These are phyloP conservation scores for Clathrus columnatus DNA, from an alignment of 768 basidiomycete genomes.

Conservation along the genomic window DNA sequence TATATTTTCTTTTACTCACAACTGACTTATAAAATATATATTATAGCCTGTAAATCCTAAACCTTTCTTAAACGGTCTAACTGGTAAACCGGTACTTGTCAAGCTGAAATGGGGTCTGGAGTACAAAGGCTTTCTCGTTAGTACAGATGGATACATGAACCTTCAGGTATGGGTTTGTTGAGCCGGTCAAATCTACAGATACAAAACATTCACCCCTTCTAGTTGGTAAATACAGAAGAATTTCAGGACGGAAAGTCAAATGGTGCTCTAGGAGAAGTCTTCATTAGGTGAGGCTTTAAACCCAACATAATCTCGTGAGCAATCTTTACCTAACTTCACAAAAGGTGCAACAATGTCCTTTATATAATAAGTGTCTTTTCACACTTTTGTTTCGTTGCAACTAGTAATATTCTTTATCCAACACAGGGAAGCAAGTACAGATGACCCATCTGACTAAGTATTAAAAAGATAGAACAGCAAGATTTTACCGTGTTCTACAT, in stretches of 20 bases:
- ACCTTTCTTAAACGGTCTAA: slow-evolving; percentile 96
- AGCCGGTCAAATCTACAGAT: too few relatives aligned
- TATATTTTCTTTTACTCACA: slow-evolving; percentile 25
- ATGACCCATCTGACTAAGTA: slow-evolving; percentile 12
- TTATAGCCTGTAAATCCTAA: slow-evolving; percentile 86
- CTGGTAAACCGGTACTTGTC: slow-evolving; percentile 93
- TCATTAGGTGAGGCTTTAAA: slow-evolving; percentile 68
- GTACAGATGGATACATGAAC: slow-evolving; percentile 99
- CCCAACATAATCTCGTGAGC: slow-evolving; percentile 4
- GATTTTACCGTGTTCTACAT: too few relatives aligned
- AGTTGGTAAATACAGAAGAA: slow-evolving; percentile 99
- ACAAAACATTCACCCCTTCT: slow-evolving; percentile 5
- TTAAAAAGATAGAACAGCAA: neutral
- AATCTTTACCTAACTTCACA: slow-evolving; percentile 4
- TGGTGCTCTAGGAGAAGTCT: slow-evolving; percentile 96
- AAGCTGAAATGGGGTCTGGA: slow-evolving; percentile 98
- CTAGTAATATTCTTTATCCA: slow-evolving; percentile 18
- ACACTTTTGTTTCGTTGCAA: slow-evolving; percentile 15
- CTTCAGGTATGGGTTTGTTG: slow-evolving; percentile 61
- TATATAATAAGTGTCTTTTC: slow-evolving; percentile 73
- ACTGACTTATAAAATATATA: too few relatives aligned
- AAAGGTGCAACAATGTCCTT: slow-evolving; percentile 89
- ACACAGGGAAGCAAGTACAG: slow-evolving; percentile 70
- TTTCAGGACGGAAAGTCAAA: slow-evolving; percentile 94
- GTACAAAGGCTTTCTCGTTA: slow-evolving; percentile 98